Evolutionary conservation across 1,139 yeast genomes (phyloP), one percentile per base, ranked within the genome.

Genomic region (Yamadazyma sp.): DNA sequence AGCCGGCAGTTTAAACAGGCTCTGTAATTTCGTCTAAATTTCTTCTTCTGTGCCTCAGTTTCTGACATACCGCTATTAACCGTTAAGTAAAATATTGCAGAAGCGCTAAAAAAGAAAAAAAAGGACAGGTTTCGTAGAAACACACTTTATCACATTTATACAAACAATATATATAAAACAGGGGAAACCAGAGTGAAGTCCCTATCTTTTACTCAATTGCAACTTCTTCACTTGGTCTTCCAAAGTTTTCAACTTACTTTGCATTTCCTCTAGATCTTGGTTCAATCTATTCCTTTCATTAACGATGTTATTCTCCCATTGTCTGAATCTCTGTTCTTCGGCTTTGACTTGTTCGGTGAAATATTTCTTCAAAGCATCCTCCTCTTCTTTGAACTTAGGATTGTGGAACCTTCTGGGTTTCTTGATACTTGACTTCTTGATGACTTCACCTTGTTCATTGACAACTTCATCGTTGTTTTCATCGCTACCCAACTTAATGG

Each of bases 261-360:
- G 97, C 67, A 92, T 79, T 53, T 86, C 89, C 56, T 91, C 97
- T 58, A 94, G 77, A 64, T 92, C 98, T 64, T 84, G 87, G 67
- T 92, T 92, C 62, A 94, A 77, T 62, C 96, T 81, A 65, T 89
- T 88, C 67, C 97, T 83, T 69, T 91, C 98, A 53, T 87, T 87
- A 49, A 89, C 94, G 53, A 92, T 87, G 60, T 91, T 91, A 53
- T 89, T 87, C 67, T 91, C 98, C 98, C 98, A 92, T 71, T 91
- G 96, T 72, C 95, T 84, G 69, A 92, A 94, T 60, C 98, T 79
- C 58, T 87, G 95, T 59, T 94, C 98, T 68, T 92, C 98, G 36
- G 88, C 87, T 69, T 91, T 89, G 47, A 94, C 96, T 69, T 92
- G 98, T 61, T 91, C 98, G n/a, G 98, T 92, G 66, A 92, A 92